Percentiles rank a stretch among this genome's conserved stretches.
Evolutionary conservation across 768 basidiomycete genomes (phyloP).

Genomic region (Cyclocybe cylindracea): DNA sequence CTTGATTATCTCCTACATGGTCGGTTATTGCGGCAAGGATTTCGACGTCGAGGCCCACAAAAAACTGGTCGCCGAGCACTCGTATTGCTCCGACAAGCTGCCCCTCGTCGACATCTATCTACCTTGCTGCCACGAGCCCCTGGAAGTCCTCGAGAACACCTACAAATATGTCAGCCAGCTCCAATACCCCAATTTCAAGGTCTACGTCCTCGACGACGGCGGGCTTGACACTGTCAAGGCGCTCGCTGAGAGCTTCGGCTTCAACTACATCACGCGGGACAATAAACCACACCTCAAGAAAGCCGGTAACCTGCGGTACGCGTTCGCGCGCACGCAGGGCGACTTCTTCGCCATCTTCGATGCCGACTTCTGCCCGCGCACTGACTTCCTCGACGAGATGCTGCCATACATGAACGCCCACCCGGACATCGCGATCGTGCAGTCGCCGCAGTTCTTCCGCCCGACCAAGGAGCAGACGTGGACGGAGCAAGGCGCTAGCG

Average conservation of each 20-base stretch:
- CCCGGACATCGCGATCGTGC: conserved; percentile 25
- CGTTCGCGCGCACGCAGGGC: conserved; percentile 25
- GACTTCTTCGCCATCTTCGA: conserved; percentile 31
- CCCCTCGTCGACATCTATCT: conserved; percentile 29
- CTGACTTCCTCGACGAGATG: conserved; percentile 24
- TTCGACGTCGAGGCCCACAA: conserved; percentile 22
- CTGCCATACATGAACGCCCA: conserved; percentile 25
- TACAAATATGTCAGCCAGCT: conserved; percentile 28
- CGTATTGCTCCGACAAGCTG: conserved; percentile 15
- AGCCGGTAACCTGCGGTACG: conserved; percentile 27
- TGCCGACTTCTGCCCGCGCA: conserved; percentile 29
- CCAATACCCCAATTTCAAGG: conserved; percentile 25
- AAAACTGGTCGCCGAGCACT: conserved; percentile 18
- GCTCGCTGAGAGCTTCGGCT: conserved; percentile 22
- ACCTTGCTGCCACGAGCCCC: conserved; percentile 26
- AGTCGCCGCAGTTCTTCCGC: conserved; percentile 30
- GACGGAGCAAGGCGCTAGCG: conserved; percentile 28
- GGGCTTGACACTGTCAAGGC: conserved; percentile 21
- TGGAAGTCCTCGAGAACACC: conserved; percentile 30
- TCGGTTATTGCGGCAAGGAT: conserved; percentile 26
- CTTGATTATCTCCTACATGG: conserved; percentile 20
- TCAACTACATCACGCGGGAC: conserved; percentile 26
- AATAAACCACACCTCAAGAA: conserved; percentile 28
- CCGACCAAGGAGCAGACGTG: conserved; percentile 22
- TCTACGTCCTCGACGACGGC: conserved; percentile 30